A percentile compares a stretch with the other conserved stretches of the same genome.
Conservation (phyloP, 306 rosid genomes). For the Dryas octopetala region DNA sequence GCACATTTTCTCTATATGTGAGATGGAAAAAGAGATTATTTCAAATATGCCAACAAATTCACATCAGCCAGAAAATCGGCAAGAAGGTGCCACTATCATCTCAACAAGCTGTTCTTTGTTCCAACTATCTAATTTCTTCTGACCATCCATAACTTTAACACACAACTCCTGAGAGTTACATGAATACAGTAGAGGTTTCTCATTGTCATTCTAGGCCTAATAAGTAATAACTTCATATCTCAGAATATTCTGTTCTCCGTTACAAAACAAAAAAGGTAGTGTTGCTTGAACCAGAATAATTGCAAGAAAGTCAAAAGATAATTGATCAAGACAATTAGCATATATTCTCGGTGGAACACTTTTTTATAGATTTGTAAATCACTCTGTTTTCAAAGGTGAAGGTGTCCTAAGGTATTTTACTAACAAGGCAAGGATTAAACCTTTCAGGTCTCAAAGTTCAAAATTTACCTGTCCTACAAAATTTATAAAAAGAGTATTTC, state of each 20-base stretch:
- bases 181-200: not conserved
- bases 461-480: not conserved
- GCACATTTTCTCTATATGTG: conserved; percentile 2
- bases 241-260: not conserved
- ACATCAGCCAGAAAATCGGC: not conserved
- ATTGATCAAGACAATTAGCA: not conserved
- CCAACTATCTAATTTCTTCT: not conserved
- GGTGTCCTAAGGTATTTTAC: not conserved
- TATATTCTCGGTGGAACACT: not conserved
- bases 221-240: not conserved
- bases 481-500: not conserved
- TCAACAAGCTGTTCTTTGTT: not conserved
- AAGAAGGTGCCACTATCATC: not conserved
- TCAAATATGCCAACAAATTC: conserved; percentile 1
- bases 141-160: not conserved
- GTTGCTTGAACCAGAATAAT: not conserved
- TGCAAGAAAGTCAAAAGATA: not conserved
- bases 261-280: not conserved
- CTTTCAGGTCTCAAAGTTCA: not conserved
- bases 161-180: not conserved
- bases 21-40: not conserved
- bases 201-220: not conserved
- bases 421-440: not conserved
- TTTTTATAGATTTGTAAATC: not conserved
- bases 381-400: no score